phyloP scores from a whole-genome alignment of 805 yeast genomes.

The Wickerhamiella azyma region DNA sequence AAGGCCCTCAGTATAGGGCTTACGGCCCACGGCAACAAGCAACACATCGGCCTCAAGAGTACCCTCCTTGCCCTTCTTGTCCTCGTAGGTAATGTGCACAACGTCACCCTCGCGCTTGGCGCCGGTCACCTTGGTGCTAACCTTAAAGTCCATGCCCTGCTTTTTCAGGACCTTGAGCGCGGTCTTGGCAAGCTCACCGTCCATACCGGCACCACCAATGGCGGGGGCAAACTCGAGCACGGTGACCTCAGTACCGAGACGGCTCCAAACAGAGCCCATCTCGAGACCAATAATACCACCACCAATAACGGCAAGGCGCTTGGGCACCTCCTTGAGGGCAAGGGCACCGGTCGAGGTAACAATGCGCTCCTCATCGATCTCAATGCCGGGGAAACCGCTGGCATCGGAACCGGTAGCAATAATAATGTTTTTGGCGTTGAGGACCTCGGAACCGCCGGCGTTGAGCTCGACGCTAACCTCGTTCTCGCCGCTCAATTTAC shows the following conservation, averaged over 20 bases:
- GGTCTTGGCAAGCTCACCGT: conserved; percentile 80
- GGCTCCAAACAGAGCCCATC: conserved; percentile 96
- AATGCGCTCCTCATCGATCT: conserved; percentile 91
- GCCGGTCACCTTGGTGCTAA: conserved; percentile 77
- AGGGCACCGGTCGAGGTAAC: conserved; percentile 92
- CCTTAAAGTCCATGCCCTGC: conserved; percentile 90
- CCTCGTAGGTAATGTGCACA: conserved; percentile 79
- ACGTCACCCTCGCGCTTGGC: conserved; percentile 82
- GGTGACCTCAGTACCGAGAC: conserved; percentile 92
- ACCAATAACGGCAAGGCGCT: conserved; percentile 84
- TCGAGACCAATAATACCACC: conserved; percentile 99
- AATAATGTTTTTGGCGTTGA: conserved; percentile 77
- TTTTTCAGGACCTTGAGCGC: conserved; percentile 81
- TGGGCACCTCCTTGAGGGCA: conserved; percentile 77
- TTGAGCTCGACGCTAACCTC: conserved; percentile 68
- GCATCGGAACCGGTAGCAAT: conserved; percentile 98
- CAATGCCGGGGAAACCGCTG: conserved; percentile 97
- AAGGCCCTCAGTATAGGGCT: conserved; percentile 87
- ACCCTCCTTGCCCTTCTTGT: conserved; percentile 71
- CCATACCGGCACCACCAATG: conserved; percentile 99
- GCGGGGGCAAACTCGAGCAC: conserved; percentile 80
- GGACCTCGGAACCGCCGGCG: conserved; percentile 66
- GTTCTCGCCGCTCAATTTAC: conserved; percentile 73
- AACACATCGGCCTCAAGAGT: conserved; percentile 85
- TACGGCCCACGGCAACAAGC: conserved; percentile 96